Evolutionary conservation across 768 basidiomycete species (phyloP).

Genomic region (Boletus coccyginus): DNA sequence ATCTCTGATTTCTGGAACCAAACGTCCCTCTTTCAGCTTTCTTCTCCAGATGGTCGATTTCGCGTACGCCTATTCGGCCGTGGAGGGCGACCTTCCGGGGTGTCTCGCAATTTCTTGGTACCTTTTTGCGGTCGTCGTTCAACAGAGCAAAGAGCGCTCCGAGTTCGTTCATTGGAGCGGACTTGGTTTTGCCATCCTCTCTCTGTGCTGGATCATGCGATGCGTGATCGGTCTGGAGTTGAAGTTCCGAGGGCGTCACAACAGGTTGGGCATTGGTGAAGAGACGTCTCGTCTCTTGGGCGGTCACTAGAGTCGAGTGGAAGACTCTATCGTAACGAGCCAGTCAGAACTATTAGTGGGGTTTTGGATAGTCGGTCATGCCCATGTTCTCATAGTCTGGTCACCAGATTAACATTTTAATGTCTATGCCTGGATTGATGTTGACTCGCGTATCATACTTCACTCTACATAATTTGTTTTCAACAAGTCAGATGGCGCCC

Average conservation of each 20-base stretch:
- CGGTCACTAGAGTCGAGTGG: constrained; percentile 16
- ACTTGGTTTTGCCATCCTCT: constrained; percentile 58
- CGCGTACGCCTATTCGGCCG: constrained; percentile 62
- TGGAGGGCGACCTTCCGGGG: constrained; percentile 67
- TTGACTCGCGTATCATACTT: constrained; percentile 10
- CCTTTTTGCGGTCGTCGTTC: constrained; percentile 61
- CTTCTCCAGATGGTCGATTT: constrained; percentile 58
- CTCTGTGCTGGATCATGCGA: constrained; percentile 63
- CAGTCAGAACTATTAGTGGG: not conserved
- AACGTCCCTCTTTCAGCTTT: constrained; percentile 31
- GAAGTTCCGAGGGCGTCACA: constrained; percentile 33
- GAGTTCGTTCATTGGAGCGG: constrained; percentile 68
- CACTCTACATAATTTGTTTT: constrained; percentile 17
- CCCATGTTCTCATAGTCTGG: not conserved
- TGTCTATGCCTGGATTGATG: constrained; percentile 3
- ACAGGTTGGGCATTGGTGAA: constrained; percentile 31
- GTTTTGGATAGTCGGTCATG: constrained; percentile 6
- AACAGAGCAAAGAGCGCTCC: constrained; percentile 40
- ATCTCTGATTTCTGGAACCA: not conserved
- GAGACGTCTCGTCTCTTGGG: constrained; percentile 34
- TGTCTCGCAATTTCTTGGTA: constrained; percentile 66
- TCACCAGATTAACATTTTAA: not conserved
- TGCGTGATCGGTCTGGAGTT: constrained; percentile 41
- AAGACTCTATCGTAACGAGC: not conserved
- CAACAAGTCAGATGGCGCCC: constrained; percentile 3